Percentiles rank a stretch among this genome's conserved stretches.
Conservation (phyloP, 2,329 filamentous ascomycete species). For the Aureobasidium vineae region DNA sequence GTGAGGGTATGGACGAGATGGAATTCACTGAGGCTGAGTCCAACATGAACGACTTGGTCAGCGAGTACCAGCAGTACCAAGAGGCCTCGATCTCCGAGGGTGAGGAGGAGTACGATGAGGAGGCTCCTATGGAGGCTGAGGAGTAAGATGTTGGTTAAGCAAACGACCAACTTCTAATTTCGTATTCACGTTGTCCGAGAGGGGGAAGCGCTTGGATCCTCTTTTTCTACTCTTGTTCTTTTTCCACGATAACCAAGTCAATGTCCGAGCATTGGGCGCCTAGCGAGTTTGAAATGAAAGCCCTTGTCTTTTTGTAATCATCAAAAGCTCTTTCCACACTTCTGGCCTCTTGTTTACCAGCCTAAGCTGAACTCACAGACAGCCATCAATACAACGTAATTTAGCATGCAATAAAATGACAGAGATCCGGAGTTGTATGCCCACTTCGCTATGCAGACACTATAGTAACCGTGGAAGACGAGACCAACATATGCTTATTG, state of each 20-base stretch:
- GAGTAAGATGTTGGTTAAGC: constrained; percentile 52
- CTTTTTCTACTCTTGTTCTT: constrained; percentile 22
- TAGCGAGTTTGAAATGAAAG: constrained; percentile 26
- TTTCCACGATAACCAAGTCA: constrained; percentile 25
- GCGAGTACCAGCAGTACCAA: constrained; percentile 99
- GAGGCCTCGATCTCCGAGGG: constrained; percentile 96
- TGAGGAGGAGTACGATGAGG: constrained; percentile 93
- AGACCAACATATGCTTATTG: not conserved
- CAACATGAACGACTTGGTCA: constrained; percentile 99
- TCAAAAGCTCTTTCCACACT: not conserved
- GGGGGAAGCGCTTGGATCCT: constrained; percentile 23
- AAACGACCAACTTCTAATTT: constrained; percentile 9
- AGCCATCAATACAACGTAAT: not conserved
- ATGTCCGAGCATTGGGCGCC: constrained; percentile 25
- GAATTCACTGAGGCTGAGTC: constrained; percentile 99
- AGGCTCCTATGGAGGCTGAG: constrained; percentile 69
- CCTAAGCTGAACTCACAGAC: not conserved
- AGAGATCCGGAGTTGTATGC: not conserved
- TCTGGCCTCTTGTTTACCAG: too few species aligned
- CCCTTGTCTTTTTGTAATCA: constrained; percentile 23
- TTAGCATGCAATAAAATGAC: not conserved
- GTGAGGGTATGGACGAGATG: constrained; percentile 99
- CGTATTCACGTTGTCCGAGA: constrained; percentile 24
- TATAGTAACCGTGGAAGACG: not conserved
- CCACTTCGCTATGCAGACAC: not conserved